Conservation (phyloP, 1,284 basidiomycete species). For the Sanghuangporus baumii region DNA sequence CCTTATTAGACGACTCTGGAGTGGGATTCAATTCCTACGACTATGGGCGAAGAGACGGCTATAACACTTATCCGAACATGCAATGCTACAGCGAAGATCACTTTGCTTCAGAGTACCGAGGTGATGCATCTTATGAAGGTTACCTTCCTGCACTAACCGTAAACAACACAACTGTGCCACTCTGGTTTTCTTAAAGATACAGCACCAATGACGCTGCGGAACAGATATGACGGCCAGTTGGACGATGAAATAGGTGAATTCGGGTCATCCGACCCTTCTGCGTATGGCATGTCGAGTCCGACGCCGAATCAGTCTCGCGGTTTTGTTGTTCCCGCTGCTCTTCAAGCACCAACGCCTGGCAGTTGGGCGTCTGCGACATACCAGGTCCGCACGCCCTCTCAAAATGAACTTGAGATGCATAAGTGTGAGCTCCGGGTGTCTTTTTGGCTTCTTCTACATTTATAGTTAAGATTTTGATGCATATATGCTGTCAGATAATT, state of each 20-base stretch:
- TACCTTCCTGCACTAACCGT: background rate
- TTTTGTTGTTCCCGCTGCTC: background rate
- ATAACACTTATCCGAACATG: background rate
- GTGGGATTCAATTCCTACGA: background rate
- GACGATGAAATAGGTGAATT: slow-evolving; percentile 1
- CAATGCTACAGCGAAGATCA: background rate
- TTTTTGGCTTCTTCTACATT: background rate
- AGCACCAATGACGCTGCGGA: background rate
- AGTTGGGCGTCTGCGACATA: background rate
- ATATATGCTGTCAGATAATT: slow-evolving; percentile 9
- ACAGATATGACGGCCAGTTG: background rate
- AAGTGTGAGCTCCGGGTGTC: background rate
- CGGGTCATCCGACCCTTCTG: slow-evolving; percentile 3
- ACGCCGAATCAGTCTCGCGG: slow-evolving; percentile 1
- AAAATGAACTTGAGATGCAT: background rate
- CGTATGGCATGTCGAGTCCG: slow-evolving; percentile 4
- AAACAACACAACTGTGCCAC: background rate
- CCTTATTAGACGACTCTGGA: background rate
- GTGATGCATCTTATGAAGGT: background rate
- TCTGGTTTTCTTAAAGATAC: background rate
- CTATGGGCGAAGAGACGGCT: background rate
- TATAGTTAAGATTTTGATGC: background rate
- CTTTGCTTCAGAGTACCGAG: background rate
- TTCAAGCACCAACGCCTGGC: background rate
- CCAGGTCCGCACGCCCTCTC: background rate